A percentile compares a stretch with the other conserved stretches of the same genome.
Conservation (phyloP, 2,329 filamentous ascomycete species). For the Alternaria atra region DNA sequence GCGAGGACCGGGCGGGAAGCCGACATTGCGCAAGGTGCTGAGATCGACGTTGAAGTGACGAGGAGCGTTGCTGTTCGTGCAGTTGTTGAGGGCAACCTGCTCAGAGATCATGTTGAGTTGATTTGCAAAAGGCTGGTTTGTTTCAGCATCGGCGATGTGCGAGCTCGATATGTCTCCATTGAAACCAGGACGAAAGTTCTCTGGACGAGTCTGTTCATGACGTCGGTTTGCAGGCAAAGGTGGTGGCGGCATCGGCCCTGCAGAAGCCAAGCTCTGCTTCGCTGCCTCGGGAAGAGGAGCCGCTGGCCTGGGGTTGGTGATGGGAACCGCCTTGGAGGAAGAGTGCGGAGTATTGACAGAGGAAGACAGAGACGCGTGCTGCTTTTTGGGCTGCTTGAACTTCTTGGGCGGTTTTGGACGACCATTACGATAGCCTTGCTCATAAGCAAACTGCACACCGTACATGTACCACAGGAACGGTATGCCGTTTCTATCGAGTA, state of each 20-base stretch:
- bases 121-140: constrained; percentile 15
- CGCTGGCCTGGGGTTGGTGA: neutral
- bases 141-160: neutral
- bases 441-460: constrained; percentile 30
- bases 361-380: neutral
- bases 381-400: constrained; percentile 18
- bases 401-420: constrained; percentile 34
- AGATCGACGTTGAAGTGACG: constrained; percentile 17
- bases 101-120: constrained; percentile 28
- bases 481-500: constrained; percentile 36
- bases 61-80: constrained; percentile 5
- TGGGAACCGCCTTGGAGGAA: neutral
- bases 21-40: constrained; percentile 24
- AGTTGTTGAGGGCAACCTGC: constrained; percentile 15
- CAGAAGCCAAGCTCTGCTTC: constrained; percentile 9
- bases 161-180: neutral
- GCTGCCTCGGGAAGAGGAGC: constrained; percentile 8
- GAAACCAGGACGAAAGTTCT: neutral
- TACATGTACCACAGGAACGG: constrained; percentile 46
- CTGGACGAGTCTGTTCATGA: neutral
- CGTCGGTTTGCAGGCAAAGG: neutral
- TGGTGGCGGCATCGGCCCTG: constrained; percentile 4
- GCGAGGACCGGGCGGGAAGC: constrained; percentile 6
- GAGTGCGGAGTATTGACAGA: neutral
- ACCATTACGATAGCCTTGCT: constrained; percentile 20